Evolutionary conservation across 176 grass and related monocot genomes (phyloP).

Genomic region (Carex scoparia): DNA sequence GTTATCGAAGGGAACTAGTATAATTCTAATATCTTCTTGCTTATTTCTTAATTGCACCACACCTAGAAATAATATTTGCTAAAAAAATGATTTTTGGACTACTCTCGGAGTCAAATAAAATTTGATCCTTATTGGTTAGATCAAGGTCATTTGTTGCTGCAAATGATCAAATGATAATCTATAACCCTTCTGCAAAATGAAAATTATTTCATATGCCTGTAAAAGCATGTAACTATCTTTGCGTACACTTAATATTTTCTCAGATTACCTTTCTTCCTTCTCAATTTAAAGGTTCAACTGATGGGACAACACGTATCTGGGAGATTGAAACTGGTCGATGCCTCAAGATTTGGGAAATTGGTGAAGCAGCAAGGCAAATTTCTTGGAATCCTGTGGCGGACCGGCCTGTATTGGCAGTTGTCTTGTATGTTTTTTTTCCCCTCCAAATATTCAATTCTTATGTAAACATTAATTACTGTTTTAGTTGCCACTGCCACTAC

Average conservation of each 20-base stretch:
- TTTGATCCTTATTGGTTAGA: neutral
- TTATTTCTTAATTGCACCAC: neutral
- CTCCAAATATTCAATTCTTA: conserved; percentile 16
- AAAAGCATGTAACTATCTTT: neutral
- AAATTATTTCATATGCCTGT: neutral
- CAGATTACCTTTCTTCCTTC: neutral
- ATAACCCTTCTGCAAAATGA: neutral
- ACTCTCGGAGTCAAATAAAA: neutral
- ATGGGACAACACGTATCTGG: conserved; percentile 87
- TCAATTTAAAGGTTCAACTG: conserved; percentile 63
- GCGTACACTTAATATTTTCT: neutral
- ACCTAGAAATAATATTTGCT: neutral
- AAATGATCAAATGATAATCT: neutral
- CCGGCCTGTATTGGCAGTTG: conserved; percentile 69
- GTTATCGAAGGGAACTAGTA: neutral
- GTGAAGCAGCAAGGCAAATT: conserved; percentile 55
- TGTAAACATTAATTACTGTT: conserved; percentile 23
- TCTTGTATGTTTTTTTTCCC: conserved; percentile 42
- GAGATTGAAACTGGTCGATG: conserved; percentile 94
- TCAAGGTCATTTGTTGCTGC: neutral
- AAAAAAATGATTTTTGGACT: neutral
- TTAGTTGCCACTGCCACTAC: conserved; percentile 19
- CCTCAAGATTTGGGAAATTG: conserved; percentile 70
- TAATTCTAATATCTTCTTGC: neutral
- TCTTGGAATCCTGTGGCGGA: conserved; percentile 88